These are phyloP conservation scores for Hamamelis virginiana DNA, from an alignment of 164 flowering plant genomes.

Conservation along the genomic window DNA sequence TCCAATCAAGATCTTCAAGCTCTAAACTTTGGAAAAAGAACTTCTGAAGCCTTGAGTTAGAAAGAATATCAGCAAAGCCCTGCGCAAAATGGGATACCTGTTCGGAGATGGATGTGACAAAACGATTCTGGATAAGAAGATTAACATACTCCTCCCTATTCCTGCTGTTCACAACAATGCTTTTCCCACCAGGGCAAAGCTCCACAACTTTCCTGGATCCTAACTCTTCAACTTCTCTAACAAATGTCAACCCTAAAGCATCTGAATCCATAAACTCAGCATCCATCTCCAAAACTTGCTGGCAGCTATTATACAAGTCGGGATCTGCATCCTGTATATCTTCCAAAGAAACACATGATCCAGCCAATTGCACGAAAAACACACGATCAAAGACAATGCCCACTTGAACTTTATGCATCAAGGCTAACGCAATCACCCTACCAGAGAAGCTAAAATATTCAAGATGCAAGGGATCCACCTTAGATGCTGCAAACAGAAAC, in stretches of 20 bases:
- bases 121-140: constrained; percentile 64
- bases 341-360: constrained; percentile 54
- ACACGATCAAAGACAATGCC: constrained; percentile 79
- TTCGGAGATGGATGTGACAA: constrained; percentile 57
- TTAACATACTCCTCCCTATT: constrained; percentile 72
- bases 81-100: constrained; percentile 61
- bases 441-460: constrained; percentile 81
- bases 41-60: constrained; percentile 23
- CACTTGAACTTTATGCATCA: constrained; percentile 88
- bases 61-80: constrained; percentile 79
- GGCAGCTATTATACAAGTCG: constrained; percentile 71
- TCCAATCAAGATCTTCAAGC: constrained; percentile 71
- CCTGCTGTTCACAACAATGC: constrained; percentile 57
- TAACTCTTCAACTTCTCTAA: constrained; percentile 73
- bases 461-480: constrained; percentile 76
- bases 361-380: constrained; percentile 79
- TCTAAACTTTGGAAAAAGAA: constrained; percentile 69
- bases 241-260: constrained; percentile 84
- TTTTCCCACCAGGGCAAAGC: constrained; percentile 72
- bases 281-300: constrained; percentile 81
- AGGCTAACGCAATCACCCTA: constrained; percentile 78
- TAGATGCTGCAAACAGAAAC: constrained; percentile 66
- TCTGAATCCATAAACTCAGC: constrained; percentile 72
- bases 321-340: constrained; percentile 91
- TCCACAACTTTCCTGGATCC: constrained; percentile 70